Base-by-base conservation (phyloP, 164 flowering plant species). In the Vitis rupestris region DNA sequence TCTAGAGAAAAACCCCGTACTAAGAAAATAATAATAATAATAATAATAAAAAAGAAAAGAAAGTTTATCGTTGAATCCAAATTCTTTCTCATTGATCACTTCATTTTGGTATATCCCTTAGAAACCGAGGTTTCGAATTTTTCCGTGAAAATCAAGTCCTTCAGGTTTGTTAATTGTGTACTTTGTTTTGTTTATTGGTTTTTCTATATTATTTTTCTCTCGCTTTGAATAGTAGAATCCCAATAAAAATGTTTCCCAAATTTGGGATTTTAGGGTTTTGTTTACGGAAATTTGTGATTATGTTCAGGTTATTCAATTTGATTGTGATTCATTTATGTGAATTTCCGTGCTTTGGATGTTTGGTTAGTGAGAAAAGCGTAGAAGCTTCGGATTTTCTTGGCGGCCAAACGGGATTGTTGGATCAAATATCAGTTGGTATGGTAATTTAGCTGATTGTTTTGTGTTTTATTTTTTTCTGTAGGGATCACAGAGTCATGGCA, bases 401-500 rank as follows among this genome's bases (percentile, higher is more conserved):
- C 44, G 1, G 44, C 44, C 44, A 37, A 37, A 37, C 44, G 44
- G 44, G 44, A 37, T 37, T 37, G 44, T 37, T 37, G 44, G 44
- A 37, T 37, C 44, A 3, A 37, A 37, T 53, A 53, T 53, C 4
- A 2, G 50, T 17, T 8, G 13, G 2, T 50, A 19, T 63, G 54
- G 23, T 49, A 4, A 61, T 31, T 13, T 3, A 15, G 50, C 50
- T 58, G 17, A 9, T 49, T 48, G 3, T 47, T 31, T 61, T 14
- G 1, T 59, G 13, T 50, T 73, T 50, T 49, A 0, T 16, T 70
- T 31, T 66, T 65, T 50, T 12, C 59, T 58, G 60, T 11, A 72
- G 74, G 76, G 44, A 67, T 60, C 50, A 59, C 61, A 74, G 63
- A 63, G 19, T 80, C 61, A 95, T 95, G 98, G 99, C 98, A 17